A percentile compares a stretch with the other conserved stretches of the same genome.
phyloP scores from a whole-genome alignment of 306 rosid species.

The Sechiopsis laciniata region DNA sequence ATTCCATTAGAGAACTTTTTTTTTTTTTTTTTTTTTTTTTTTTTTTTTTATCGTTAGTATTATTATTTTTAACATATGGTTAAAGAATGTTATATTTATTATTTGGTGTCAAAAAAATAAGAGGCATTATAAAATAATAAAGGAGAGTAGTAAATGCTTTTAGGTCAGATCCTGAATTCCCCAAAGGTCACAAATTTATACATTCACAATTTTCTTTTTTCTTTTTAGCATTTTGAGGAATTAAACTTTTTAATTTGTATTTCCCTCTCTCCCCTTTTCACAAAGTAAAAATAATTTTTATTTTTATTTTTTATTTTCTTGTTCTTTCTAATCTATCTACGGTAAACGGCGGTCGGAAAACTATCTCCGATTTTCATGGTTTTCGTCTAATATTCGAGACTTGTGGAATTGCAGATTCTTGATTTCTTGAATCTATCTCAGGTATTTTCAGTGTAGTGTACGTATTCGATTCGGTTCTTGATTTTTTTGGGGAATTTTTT shows the following conservation, averaged over 20 bases:
- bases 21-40: too few species aligned
- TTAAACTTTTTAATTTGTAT: constrained; percentile 11
- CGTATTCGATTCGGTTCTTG: neutral
- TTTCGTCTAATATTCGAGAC: constrained; percentile 15
- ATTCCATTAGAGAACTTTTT: too few species aligned
- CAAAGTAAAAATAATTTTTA: constrained; percentile 30
- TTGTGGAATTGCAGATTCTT: constrained; percentile 4
- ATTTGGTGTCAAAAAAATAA: too few species aligned
- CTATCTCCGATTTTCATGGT: constrained; percentile 29
- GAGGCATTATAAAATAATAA: too few species aligned
- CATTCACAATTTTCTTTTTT: too few species aligned
- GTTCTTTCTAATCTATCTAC: constrained; percentile 25
- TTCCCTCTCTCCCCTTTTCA: neutral
- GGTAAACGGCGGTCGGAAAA: constrained; percentile 49
- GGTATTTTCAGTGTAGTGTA: constrained; percentile 15
- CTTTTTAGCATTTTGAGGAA: constrained; percentile 11
- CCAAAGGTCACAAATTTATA: too few species aligned
- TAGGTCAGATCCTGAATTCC: too few species aligned
- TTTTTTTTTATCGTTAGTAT: too few species aligned
- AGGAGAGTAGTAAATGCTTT: too few species aligned
- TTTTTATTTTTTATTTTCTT: constrained; percentile 20
- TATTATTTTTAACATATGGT: too few species aligned
- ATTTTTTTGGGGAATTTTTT: neutral
- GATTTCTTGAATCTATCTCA: neutral
- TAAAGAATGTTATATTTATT: too few species aligned